Evolutionary conservation across 306 rosid genomes (phyloP).

Genomic region (Castanopsis chinensis): DNA sequence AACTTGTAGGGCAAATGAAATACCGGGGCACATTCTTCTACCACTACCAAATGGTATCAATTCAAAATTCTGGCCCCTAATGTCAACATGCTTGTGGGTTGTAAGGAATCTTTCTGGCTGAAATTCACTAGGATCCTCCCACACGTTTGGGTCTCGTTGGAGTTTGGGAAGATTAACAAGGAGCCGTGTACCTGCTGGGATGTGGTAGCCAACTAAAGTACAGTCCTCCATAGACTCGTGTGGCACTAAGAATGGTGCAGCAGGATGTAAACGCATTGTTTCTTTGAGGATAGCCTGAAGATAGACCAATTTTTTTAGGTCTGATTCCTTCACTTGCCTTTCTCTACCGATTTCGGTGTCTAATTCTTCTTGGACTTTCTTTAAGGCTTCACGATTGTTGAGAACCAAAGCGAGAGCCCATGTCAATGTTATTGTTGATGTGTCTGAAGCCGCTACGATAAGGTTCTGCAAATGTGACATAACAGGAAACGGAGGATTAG

Average conservation of each 20-base stretch:
- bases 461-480: background rate
- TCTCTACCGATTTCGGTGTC: slow-evolving; percentile 14
- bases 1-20: too few species aligned
- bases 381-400: slow-evolving; percentile 22
- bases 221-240: slow-evolving; percentile 45
- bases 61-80: too few species aligned
- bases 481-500: background rate
- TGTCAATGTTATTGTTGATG: slow-evolving; percentile 24
- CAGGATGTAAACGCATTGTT: slow-evolving; percentile 47
- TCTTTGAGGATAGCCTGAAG: slow-evolving; percentile 50
- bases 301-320: slow-evolving; percentile 36
- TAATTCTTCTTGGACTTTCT: slow-evolving; percentile 24
- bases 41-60: too few species aligned
- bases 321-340: slow-evolving; percentile 22
- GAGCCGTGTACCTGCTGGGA: slow-evolving; percentile 40
- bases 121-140: too few species aligned
- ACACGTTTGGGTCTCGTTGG: slow-evolving; percentile 20
- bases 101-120: background rate
- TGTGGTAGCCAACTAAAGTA: slow-evolving; percentile 35
- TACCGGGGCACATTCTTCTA: too few species aligned
- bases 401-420: slow-evolving; percentile 32
- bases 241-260: slow-evolving; percentile 30
- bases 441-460: slow-evolving; percentile 24
- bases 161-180: slow-evolving; percentile 40
- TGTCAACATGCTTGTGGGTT: too few species aligned